These are phyloP conservation scores for Paramecium primaurelia DNA, from an alignment of 73 alveolate genomes.

Conservation along the genomic window DNA sequence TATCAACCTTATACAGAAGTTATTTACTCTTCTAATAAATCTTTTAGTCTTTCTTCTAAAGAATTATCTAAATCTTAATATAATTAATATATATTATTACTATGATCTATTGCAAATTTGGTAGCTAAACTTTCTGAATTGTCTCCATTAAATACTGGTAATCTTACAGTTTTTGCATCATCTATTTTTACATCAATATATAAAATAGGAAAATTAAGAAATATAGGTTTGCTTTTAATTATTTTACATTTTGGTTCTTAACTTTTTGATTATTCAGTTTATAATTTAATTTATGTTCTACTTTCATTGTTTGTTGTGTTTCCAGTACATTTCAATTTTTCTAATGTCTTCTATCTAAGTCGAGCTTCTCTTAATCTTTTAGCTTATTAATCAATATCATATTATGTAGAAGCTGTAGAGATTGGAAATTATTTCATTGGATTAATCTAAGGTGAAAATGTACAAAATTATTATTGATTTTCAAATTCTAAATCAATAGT, in stretches of 20 bases:
- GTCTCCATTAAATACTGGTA: not conserved
- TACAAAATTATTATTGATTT: not conserved
- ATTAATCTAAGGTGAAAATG: not conserved
- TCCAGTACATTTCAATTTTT: not conserved
- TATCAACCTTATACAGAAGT: not conserved
- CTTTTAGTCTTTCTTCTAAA: not conserved
- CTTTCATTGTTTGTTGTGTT: not conserved
- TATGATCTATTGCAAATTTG: not conserved
- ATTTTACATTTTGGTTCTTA: not conserved
- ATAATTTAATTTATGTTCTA: not conserved
- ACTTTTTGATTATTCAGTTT: not conserved
- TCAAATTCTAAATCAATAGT: not conserved
- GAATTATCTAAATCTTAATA: not conserved
- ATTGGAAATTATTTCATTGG: not conserved
- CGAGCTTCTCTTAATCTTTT: not conserved
- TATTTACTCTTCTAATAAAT: not conserved
- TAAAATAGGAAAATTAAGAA: not conserved
- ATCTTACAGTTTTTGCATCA: constrained; percentile 4
- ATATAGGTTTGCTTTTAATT: not conserved
- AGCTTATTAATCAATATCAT: not conserved
- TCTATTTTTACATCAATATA: not conserved
- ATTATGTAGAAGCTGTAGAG: not conserved
- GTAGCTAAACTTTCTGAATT: not conserved
- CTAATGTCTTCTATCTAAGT: not conserved
- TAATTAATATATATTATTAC: not conserved